Conservation (phyloP, 495 filamentous ascomycete species). For the Penicillium ochrochloron region DNA sequence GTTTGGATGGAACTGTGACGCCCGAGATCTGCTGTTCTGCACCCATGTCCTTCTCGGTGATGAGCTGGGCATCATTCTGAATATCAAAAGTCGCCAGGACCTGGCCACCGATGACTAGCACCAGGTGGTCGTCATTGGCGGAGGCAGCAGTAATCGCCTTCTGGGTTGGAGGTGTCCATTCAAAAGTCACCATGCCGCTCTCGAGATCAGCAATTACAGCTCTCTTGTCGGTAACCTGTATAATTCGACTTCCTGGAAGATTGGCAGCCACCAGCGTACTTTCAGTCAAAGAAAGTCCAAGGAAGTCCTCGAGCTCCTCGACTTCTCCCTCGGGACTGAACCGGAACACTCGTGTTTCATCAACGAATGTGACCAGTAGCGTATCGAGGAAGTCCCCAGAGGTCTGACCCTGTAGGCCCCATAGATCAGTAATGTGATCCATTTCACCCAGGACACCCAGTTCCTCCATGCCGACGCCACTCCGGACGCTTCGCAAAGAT, state of each 20-base stretch:
- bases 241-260: conserved; percentile 61
- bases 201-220: conserved; percentile 70
- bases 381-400: conserved; percentile 61
- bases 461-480: conserved; percentile 92
- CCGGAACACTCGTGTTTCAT: conserved; percentile 80
- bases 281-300: conserved; percentile 69
- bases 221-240: conserved; percentile 76
- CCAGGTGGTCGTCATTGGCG: conserved; percentile 65
- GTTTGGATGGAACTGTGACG: conserved; percentile 63
- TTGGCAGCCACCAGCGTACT: conserved; percentile 74
- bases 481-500: conserved; percentile 83
- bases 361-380: conserved; percentile 78
- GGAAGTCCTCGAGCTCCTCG: conserved; percentile 78
- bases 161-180: conserved; percentile 65
- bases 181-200: conserved; percentile 65
- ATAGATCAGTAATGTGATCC: conserved; percentile 72
- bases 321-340: conserved; percentile 79
- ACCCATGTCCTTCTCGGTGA: conserved; percentile 61
- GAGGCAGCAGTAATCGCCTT: conserved; percentile 78
- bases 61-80: conserved; percentile 56
- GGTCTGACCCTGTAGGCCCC: conserved; percentile 60
- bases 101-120: conserved; percentile 76
- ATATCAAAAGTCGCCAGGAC: conserved; percentile 69
- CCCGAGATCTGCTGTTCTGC: conserved; percentile 80
- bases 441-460: conserved; percentile 81